Conservation (phyloP, 805 yeast species). For the Lachancea meyersii region DNA sequence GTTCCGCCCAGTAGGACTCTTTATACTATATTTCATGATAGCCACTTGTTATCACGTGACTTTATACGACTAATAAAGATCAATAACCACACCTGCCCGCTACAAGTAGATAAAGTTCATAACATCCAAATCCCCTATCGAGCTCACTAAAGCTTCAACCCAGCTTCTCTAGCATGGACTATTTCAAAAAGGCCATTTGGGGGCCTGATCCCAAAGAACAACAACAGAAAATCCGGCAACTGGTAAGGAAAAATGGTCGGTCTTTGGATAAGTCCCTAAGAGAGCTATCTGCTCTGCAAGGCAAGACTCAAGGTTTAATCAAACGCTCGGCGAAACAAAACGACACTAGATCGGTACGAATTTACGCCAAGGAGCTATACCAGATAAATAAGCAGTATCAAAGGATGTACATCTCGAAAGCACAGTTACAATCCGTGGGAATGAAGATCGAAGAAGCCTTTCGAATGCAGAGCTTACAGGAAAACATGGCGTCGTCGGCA, state of each 20-base stretch:
- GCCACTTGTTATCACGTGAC: too few species aligned
- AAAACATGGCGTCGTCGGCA: conserved; percentile 72
- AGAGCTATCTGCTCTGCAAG: conserved; percentile 61
- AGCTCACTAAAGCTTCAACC: too few species aligned
- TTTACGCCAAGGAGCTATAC: conserved; percentile 78
- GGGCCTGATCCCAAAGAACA: conserved; percentile 97
- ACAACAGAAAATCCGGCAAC: conserved; percentile 64
- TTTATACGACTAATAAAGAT: too few species aligned
- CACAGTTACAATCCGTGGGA: conserved; percentile 77
- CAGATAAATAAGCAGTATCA: conserved; percentile 66
- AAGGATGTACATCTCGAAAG: conserved; percentile 70
- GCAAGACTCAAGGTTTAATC: conserved; percentile 72
- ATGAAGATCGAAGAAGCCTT: conserved; percentile 91
- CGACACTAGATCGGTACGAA: conserved; percentile 65
- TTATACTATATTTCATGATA: too few species aligned
- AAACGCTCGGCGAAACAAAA: conserved; percentile 68
- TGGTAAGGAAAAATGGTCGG: conserved; percentile 78
- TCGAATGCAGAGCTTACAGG: conserved; percentile 74
- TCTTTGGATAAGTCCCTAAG: conserved; percentile 60
- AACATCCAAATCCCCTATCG: too few species aligned
- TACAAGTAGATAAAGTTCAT: too few species aligned
- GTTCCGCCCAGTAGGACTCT: too few species aligned
- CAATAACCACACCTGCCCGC: too few species aligned
- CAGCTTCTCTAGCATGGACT: conserved; percentile 53
- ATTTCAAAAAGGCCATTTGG: conserved; percentile 78